Conservation (phyloP, 495 filamentous ascomycete genomes). For the Pyrenula massariospora region DNA sequence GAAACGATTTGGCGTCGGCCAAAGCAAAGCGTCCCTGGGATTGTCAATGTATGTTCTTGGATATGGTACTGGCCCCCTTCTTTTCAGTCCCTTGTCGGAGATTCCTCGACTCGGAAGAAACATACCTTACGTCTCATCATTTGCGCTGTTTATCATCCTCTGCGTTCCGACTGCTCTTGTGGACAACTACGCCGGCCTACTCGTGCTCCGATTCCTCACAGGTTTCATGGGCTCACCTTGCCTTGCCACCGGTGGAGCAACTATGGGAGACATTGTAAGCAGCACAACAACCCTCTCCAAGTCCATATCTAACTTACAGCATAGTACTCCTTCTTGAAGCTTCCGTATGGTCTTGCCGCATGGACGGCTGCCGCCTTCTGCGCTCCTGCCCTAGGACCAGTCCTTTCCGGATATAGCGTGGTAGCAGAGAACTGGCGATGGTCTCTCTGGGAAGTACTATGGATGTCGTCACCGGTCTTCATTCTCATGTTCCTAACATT, state of each 20-base stretch:
- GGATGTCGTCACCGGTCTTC: conserved; percentile 32
- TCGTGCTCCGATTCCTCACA: conserved; percentile 18
- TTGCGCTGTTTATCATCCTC: conserved; percentile 16
- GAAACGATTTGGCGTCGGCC: conserved; percentile 15
- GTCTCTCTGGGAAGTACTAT: conserved; percentile 37
- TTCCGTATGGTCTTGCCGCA: conserved; percentile 11
- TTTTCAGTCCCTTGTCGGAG: conserved; percentile 8
- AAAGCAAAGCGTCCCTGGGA: conserved; percentile 18
- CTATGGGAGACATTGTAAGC: conserved; percentile 15
- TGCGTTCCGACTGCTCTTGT: conserved; percentile 13
- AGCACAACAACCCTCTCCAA: background rate
- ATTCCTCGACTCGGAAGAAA: conserved; percentile 20
- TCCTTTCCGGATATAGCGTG: conserved; percentile 20
- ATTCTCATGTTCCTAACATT: conserved; percentile 39
- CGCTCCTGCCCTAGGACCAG: conserved; percentile 18
- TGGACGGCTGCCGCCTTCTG: conserved; percentile 13
- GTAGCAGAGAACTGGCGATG: conserved; percentile 26
- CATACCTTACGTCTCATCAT: conserved; percentile 16
- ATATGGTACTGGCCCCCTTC: background rate
- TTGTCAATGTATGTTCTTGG: conserved; percentile 8
- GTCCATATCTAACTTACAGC: conserved; percentile 2
- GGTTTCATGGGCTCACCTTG: conserved; percentile 21
- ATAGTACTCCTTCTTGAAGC: conserved; percentile 1
- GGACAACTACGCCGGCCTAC: conserved; percentile 17
- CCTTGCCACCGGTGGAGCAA: conserved; percentile 24